phyloP scores from a whole-genome alignment of 768 basidiomycete species.

The Phlegmacium glaucopus region DNA sequence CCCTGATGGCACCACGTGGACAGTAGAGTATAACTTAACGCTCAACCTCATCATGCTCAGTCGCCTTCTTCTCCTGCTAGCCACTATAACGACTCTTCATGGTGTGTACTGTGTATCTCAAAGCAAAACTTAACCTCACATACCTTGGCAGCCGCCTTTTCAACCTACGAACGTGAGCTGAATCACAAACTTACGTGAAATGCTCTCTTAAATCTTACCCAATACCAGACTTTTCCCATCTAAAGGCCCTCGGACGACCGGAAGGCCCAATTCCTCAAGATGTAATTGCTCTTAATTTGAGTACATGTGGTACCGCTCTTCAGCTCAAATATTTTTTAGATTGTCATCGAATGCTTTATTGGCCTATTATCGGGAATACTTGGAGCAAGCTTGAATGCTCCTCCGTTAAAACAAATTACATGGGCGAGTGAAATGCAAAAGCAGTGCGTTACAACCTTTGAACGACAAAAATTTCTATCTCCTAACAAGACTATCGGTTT shows the following conservation, averaged over 20 bases:
- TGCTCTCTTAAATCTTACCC: conserved; percentile 4
- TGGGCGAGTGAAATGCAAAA: conserved; percentile 90
- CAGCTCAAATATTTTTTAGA: conserved; percentile 37
- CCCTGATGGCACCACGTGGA: conserved; percentile 22
- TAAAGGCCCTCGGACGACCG: conserved; percentile 73
- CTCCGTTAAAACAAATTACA: conserved; percentile 73
- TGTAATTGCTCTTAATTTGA: conserved; percentile 32
- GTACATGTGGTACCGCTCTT: background rate
- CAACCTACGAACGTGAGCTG: conserved; percentile 72
- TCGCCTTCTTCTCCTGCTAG: conserved; percentile 42
- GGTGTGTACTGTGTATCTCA: conserved; percentile 32
- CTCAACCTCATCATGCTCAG: conserved; percentile 38
- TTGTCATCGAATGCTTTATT: conserved; percentile 60
- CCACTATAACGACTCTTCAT: conserved; percentile 49
- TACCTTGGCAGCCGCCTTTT: conserved; percentile 59
- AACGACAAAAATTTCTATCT: conserved; percentile 2
- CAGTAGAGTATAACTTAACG: conserved; percentile 6
- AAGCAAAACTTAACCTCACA: conserved; percentile 4
- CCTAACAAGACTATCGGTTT: background rate
- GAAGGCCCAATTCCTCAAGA: conserved; percentile 64
- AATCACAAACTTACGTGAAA: background rate
- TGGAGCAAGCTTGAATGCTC: conserved; percentile 69
- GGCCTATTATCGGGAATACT: conserved; percentile 66
- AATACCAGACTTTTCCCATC: conserved; percentile 65
- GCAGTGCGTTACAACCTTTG: conserved; percentile 45